Conservation (phyloP, 768 basidiomycete species). For the Podaxis rugospora region DNA sequence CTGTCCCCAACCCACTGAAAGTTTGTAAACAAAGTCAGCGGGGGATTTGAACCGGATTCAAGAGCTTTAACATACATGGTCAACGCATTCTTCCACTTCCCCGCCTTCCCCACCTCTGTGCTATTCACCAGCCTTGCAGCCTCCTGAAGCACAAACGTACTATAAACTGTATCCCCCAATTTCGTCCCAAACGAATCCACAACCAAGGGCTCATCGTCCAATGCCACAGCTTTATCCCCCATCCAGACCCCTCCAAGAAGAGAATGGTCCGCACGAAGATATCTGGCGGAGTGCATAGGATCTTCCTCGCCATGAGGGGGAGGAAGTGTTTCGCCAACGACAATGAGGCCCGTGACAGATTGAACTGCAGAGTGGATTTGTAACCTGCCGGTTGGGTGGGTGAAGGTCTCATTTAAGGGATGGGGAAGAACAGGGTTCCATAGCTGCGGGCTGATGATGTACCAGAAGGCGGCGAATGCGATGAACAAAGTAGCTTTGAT, state of each 20-base stretch:
- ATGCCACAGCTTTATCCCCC: constrained; percentile 38
- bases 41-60: background rate
- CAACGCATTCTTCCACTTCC: constrained; percentile 49
- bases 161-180: constrained; percentile 79
- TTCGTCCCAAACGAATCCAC: constrained; percentile 49
- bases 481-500: constrained; percentile 24
- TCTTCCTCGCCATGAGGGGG: constrained; percentile 25
- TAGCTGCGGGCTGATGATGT: constrained; percentile 31
- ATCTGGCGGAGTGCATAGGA: constrained; percentile 49
- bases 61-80: constrained; percentile 53
- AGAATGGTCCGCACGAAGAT: constrained; percentile 62
- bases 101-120: constrained; percentile 31
- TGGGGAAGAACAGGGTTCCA: constrained; percentile 54
- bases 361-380: constrained; percentile 62
- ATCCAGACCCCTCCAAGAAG: constrained; percentile 80
- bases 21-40: constrained; percentile 1
- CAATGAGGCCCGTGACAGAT: constrained; percentile 76
- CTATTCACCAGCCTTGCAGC: constrained; percentile 67
- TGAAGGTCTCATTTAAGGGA: constrained; percentile 46
- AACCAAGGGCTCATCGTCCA: constrained; percentile 36
- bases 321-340: constrained; percentile 70
- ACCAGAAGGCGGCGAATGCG: constrained; percentile 30
- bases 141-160: constrained; percentile 84
- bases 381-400: constrained; percentile 50
- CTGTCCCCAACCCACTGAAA: constrained; percentile 81